phyloP scores from a whole-genome alignment of 306 rosid species.

The Vigna hirtella region DNA sequence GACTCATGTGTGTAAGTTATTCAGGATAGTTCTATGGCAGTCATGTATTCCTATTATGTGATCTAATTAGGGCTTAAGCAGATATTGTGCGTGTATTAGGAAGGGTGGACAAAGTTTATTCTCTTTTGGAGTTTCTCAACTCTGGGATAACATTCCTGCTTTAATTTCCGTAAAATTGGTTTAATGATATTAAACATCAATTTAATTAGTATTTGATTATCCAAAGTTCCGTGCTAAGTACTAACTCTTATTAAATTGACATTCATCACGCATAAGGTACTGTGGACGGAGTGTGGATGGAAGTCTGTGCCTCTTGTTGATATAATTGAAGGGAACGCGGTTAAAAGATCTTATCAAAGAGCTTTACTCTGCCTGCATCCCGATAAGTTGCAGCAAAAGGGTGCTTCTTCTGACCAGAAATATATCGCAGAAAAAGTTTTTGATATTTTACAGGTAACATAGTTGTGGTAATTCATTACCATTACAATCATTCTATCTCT shows the following conservation, averaged over 20 bases:
- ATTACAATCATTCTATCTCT: not conserved
- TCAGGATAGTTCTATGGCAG: not conserved
- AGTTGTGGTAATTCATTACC: slow-evolving; percentile 14
- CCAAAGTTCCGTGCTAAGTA: slow-evolving; percentile 28
- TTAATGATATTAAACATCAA: not conserved
- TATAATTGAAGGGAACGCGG: slow-evolving; percentile 90
- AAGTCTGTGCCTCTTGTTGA: slow-evolving; percentile 90
- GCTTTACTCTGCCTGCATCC: slow-evolving; percentile 96
- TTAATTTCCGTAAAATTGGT: not conserved
- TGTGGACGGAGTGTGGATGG: slow-evolving; percentile 96
- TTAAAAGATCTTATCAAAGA: slow-evolving; percentile 90
- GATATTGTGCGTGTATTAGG: not conserved
- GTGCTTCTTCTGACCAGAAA: slow-evolving; percentile 77
- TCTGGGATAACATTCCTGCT: not conserved
- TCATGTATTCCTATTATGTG: not conserved
- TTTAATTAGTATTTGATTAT: not conserved
- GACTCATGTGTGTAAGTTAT: not conserved
- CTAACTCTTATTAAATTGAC: slow-evolving; percentile 31
- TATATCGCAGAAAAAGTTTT: slow-evolving; percentile 87
- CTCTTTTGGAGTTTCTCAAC: not conserved
- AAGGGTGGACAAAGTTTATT: not conserved
- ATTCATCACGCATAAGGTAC: slow-evolving; percentile 61
- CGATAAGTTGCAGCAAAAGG: slow-evolving; percentile 96
- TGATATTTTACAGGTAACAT: slow-evolving; percentile 83
- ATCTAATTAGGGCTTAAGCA: not conserved